Evolutionary conservation across 345 rosid genomes (phyloP).

Genomic region (Lepidium aucheri): DNA sequence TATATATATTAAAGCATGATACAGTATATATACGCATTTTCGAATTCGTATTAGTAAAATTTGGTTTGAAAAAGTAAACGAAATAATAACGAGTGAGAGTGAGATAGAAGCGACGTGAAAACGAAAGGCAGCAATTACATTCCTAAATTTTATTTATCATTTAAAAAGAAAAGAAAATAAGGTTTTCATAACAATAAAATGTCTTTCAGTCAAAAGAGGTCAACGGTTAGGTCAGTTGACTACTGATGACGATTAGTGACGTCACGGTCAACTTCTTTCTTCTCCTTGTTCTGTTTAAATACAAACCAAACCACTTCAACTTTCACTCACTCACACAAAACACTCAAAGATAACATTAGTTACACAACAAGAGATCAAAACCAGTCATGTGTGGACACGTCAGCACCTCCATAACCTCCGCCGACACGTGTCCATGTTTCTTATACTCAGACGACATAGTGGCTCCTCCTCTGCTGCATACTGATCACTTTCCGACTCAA

Average conservation of each 20-base stretch:
- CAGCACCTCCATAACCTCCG: conserved; percentile 19
- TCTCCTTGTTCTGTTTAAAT: conserved; percentile 23
- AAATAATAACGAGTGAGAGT: not conserved
- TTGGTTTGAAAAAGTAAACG: not conserved
- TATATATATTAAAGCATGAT: too few relatives aligned
- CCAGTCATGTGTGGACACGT: conserved; percentile 38
- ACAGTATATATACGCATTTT: not conserved
- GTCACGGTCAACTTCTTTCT: conserved; percentile 22
- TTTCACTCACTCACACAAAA: conserved; percentile 8
- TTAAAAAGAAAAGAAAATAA: too few relatives aligned
- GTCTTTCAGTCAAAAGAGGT: conserved; percentile 18
- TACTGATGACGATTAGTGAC: conserved; percentile 23
- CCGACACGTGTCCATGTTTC: conserved; percentile 8
- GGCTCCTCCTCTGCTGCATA: conserved; percentile 25
- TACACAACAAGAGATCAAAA: not conserved
- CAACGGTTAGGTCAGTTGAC: conserved; percentile 32
- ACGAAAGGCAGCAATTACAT: conserved; percentile 2
- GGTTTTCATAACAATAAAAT: not conserved
- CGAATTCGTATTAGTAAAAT: not conserved
- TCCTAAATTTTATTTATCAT: too few relatives aligned
- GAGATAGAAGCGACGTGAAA: conserved; percentile 12
- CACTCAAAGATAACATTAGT: not conserved
- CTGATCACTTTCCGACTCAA: conserved; percentile 27
- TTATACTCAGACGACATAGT: conserved; percentile 15
- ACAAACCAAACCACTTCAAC: conserved; percentile 16